Evolutionary conservation across 768 basidiomycete species (phyloP).

Genomic region (Suillus variegatus): DNA sequence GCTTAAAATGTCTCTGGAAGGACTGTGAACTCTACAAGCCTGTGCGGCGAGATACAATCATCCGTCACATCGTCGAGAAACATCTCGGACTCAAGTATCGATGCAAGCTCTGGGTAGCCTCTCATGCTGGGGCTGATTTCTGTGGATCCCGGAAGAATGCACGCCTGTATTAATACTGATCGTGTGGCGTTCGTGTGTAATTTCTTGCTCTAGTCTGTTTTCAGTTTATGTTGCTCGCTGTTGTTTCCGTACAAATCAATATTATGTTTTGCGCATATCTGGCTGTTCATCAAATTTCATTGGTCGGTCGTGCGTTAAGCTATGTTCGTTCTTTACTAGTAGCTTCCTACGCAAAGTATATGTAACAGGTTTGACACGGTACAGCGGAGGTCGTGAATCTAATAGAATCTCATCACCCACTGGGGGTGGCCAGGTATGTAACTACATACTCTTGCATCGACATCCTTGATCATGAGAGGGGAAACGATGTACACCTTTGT

Average conservation of each 20-base stretch:
- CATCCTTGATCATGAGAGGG: background rate
- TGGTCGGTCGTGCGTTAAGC: background rate
- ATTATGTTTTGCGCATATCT: background rate
- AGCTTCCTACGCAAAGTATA: background rate
- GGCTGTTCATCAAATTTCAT: background rate
- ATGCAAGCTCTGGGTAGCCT: background rate
- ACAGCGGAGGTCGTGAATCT: background rate
- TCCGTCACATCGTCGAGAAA: background rate
- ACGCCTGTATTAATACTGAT: background rate
- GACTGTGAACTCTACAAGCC: background rate
- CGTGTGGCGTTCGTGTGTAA: background rate
- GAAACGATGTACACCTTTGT: background rate
- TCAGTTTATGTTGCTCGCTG: background rate
- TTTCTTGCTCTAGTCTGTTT: background rate
- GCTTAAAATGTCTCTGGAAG: background rate
- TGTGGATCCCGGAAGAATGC: background rate
- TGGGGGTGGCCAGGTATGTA: background rate
- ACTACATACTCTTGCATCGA: background rate
- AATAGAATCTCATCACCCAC: background rate
- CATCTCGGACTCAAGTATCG: background rate
- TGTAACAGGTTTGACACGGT: background rate
- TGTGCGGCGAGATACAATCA: background rate
- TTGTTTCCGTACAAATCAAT: background rate
- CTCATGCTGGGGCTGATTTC: background rate
- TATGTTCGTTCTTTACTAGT: background rate